A percentile compares a stretch with the other conserved stretches of the same genome.
These are phyloP conservation scores for Thielaviopsis musarum DNA, from an alignment of 2,329 filamentous ascomycete species.

Conservation along the genomic window DNA sequence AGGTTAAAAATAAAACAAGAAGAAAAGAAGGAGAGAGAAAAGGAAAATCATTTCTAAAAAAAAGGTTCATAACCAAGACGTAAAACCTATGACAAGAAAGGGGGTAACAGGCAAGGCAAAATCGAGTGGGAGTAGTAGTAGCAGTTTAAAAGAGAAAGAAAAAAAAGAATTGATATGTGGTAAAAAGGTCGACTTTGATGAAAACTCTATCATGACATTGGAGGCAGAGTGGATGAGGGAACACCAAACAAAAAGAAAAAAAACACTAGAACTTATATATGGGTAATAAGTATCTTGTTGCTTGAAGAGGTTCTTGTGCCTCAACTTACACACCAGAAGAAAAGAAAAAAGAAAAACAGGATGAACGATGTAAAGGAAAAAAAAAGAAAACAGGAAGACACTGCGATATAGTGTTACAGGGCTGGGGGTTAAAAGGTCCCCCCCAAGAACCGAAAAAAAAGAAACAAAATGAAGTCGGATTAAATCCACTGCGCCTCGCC, in stretches of 20 bases:
- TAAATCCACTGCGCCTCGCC: conserved; percentile 26
- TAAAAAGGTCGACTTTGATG: too few species aligned
- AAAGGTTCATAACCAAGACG: too few species aligned
- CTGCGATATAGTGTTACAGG: conserved; percentile 12
- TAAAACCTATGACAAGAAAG: too few species aligned
- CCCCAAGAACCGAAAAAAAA: conserved; percentile 2
- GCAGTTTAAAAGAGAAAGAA: neutral
- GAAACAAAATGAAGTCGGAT: conserved; percentile 12
- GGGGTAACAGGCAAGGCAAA: too few species aligned
- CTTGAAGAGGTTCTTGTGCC: conserved; percentile 5
- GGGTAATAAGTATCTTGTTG: neutral
- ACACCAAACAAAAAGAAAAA: conserved; percentile 13
- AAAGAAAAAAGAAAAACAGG: conserved; percentile 7
- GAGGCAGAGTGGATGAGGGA: neutral
- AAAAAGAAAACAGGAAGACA: conserved; percentile 7
- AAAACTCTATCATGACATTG: too few species aligned
- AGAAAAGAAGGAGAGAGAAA: neutral
- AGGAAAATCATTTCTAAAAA: too few species aligned
- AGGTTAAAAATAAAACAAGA: too few species aligned
- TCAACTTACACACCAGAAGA: neutral
- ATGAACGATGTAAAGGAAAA: conserved; percentile 10
- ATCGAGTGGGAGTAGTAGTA: too few species aligned
- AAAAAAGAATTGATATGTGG: conserved; percentile 2
- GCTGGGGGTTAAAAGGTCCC: conserved; percentile 1
- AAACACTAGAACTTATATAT: neutral